Evolutionary conservation across 1,284 basidiomycete species (phyloP).

Genomic region (Vanrija humicola): DNA sequence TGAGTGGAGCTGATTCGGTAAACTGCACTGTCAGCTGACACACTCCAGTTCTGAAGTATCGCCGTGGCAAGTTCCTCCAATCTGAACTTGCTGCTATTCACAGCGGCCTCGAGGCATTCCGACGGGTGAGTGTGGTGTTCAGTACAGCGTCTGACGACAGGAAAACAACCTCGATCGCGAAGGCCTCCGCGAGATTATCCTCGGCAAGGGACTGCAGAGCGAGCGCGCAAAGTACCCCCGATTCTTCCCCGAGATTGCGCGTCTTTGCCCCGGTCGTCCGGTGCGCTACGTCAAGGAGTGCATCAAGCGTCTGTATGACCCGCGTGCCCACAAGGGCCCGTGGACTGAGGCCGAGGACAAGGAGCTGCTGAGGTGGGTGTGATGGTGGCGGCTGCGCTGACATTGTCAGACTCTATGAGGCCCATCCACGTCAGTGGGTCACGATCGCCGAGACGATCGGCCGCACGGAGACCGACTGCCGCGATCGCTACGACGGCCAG

Average conservation of each 20-base stretch:
- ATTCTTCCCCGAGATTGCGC: constrained; percentile 41
- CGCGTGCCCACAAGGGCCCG: constrained; percentile 33
- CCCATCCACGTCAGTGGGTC: constrained; percentile 32
- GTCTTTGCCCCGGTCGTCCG: constrained; percentile 35
- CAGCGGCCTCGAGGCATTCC: constrained; percentile 24
- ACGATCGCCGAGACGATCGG: constrained; percentile 35
- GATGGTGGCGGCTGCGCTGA: neutral
- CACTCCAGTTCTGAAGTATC: constrained; percentile 31
- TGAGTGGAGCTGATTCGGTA: constrained; percentile 15
- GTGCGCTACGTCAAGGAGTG: constrained; percentile 36
- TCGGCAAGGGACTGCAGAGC: constrained; percentile 21
- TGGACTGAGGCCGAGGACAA: constrained; percentile 39
- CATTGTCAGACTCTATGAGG: constrained; percentile 25
- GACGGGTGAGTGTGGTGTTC: constrained; percentile 10
- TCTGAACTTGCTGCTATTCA: constrained; percentile 28
- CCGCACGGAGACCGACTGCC: constrained; percentile 34
- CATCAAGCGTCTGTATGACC: constrained; percentile 37
- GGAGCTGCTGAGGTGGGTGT: constrained; percentile 29
- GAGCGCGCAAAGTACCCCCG: constrained; percentile 24
- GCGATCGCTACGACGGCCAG: constrained; percentile 35
- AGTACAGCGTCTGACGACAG: neutral
- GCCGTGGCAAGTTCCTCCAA: constrained; percentile 32
- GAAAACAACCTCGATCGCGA: constrained; percentile 12
- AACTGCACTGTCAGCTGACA: constrained; percentile 1
- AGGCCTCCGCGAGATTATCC: constrained; percentile 28